phyloP scores from a whole-genome alignment of 2,329 filamentous ascomycete species.

The Pseudocercospora fijiensis region DNA sequence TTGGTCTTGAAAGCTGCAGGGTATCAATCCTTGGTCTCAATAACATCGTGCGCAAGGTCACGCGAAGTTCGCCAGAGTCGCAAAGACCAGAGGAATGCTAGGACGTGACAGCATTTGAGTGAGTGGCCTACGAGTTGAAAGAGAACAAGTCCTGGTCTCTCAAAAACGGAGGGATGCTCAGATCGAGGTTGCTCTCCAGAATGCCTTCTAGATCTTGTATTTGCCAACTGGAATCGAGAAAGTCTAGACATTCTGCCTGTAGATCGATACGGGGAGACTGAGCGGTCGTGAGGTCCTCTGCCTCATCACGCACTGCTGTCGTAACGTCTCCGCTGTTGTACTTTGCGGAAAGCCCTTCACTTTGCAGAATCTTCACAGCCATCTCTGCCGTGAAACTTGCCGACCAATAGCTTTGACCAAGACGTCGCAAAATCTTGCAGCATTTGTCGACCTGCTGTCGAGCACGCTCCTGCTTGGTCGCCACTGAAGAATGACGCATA shows the following conservation, averaged over 20 bases:
- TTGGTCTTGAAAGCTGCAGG: background rate
- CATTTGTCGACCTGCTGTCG: background rate
- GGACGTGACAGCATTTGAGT: background rate
- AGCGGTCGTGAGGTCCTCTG: no score
- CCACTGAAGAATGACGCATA: conserved; percentile 9
- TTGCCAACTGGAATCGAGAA: conserved; percentile 7
- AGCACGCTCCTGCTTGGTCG: conserved; percentile 10
- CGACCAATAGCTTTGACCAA: conserved; percentile 14
- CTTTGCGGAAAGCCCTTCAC: background rate
- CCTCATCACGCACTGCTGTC: background rate
- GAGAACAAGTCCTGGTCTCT: conserved; percentile 1
- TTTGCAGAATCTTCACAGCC: conserved; percentile 14
- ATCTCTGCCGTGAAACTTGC: conserved; percentile 14
- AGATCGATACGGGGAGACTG: background rate
- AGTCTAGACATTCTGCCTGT: background rate
- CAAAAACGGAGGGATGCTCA: conserved; percentile 14
- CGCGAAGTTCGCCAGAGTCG: background rate
- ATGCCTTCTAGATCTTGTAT: conserved; percentile 14
- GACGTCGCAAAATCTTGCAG: conserved; percentile 5
- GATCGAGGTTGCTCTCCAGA: conserved; percentile 18
- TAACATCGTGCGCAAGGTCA: no score
- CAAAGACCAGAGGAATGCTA: no score
- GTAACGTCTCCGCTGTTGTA: background rate
- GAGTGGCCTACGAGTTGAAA: background rate
- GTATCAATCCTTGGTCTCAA: background rate